phyloP scores from a whole-genome alignment of 352 stramenopile species.

The Globisporangium spiculum region DNA sequence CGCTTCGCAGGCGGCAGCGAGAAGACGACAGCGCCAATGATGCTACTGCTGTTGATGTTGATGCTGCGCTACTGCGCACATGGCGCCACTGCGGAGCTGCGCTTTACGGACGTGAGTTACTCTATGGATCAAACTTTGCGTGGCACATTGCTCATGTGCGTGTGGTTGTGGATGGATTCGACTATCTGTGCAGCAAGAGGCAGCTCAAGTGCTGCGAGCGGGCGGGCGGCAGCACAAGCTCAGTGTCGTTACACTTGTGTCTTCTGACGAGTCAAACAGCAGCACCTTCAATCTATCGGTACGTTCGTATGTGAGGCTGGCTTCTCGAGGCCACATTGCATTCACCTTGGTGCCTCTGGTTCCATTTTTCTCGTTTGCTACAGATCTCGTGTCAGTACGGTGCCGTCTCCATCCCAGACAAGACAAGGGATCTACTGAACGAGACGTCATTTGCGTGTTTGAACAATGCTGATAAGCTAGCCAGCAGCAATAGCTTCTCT shows the following conservation, averaged over 20 bases:
- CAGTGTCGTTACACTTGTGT: background rate
- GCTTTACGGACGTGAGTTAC: constrained; percentile 19
- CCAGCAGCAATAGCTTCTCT: background rate
- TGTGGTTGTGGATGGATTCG: background rate
- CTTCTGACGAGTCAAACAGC: background rate
- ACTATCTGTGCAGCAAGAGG: background rate
- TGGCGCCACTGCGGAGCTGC: constrained; percentile 11
- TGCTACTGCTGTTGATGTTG: background rate
- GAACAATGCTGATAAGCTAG: background rate
- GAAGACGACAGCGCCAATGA: background rate
- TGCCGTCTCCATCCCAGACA: constrained; percentile 20
- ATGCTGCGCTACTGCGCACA: background rate
- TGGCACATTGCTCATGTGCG: background rate
- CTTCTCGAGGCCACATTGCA: background rate
- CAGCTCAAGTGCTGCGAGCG: background rate
- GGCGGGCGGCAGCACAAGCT: background rate
- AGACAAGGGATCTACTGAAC: constrained; percentile 10
- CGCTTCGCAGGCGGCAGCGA: background rate
- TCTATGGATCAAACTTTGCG: no score
- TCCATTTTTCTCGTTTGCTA: background rate
- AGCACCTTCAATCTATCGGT: constrained; percentile 9
- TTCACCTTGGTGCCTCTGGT: background rate
- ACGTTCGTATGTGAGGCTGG: background rate
- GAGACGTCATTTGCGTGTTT: constrained; percentile 25
- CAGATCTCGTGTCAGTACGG: constrained; percentile 28